These are phyloP conservation scores for Solanum acaule DNA, from an alignment of 257 asterid species.

Conservation along the genomic window DNA sequence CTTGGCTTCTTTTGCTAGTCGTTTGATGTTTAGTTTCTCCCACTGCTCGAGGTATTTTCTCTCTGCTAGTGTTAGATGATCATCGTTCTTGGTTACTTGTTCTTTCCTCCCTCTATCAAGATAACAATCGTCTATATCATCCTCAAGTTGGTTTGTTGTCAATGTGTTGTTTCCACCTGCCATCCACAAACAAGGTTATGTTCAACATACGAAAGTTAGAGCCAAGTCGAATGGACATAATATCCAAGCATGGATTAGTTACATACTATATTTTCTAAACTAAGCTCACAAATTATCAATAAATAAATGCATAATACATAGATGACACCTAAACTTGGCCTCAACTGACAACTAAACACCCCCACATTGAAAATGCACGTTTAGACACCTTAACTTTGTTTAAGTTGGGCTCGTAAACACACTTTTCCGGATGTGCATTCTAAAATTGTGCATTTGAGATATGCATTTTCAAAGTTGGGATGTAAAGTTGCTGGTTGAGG, in stretches of 20 bases:
- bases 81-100: neutral
- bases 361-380: too few species aligned
- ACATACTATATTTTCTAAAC: too few species aligned
- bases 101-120: neutral
- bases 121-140: neutral
- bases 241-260: neutral
- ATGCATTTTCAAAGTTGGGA: too few species aligned
- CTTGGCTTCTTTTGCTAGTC: constrained; percentile 32
- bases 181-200: neutral
- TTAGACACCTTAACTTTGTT: too few species aligned
- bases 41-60: constrained; percentile 29
- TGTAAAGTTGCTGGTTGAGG: too few species aligned
- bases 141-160: neutral
- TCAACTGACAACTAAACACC: too few species aligned
- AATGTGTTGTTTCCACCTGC: neutral
- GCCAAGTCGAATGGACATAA: neutral
- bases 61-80: constrained; percentile 39
- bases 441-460: too few species aligned
- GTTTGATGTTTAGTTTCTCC: constrained; percentile 27
- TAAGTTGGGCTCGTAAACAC: too few species aligned
- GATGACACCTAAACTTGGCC: too few species aligned
- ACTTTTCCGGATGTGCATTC: too few species aligned
- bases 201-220: neutral
- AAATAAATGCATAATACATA: too few species aligned
- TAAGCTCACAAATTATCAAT: too few species aligned